phyloP scores from a whole-genome alignment of 1,284 basidiomycete genomes.

The Golubevia sp. region DNA sequence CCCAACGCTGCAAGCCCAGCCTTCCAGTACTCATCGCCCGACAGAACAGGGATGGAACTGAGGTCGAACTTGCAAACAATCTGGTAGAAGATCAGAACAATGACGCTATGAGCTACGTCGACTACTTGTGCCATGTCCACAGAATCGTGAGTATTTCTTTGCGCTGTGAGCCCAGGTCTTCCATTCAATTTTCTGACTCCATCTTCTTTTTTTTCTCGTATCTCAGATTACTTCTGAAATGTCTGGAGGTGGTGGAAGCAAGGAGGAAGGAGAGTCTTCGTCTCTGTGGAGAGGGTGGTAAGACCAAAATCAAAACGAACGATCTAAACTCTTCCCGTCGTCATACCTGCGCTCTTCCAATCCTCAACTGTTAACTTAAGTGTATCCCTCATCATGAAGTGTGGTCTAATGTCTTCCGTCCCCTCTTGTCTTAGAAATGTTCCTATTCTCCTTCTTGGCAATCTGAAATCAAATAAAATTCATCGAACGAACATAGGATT shows the following conservation, averaged over 20 bases:
- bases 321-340: no score
- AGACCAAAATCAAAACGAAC: not conserved
- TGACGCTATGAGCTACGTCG: constrained; percentile 72
- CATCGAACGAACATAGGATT: no score
- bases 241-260: constrained; percentile 1
- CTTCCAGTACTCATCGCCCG: constrained; percentile 79
- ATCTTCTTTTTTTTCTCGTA: not conserved
- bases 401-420: no score
- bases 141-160: constrained; percentile 47
- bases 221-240: not conserved
- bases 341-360: no score
- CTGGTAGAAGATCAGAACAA: constrained; percentile 97
- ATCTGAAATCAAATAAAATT: no score
- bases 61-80: constrained; percentile 96
- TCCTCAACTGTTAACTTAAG: no score
- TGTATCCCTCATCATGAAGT: no score
- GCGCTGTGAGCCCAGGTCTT: not conserved
- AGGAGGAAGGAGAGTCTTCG: not conserved
- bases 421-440: no score
- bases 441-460: no score
- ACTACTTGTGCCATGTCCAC: constrained; percentile 56
- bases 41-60: constrained; percentile 89
- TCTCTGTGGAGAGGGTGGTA: not conserved
- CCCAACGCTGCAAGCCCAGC: constrained; percentile 69
- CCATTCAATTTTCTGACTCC: not conserved